Base-by-base conservation (phyloP, 208 protist genomes). In the Wallacemonas sp. region DNA sequence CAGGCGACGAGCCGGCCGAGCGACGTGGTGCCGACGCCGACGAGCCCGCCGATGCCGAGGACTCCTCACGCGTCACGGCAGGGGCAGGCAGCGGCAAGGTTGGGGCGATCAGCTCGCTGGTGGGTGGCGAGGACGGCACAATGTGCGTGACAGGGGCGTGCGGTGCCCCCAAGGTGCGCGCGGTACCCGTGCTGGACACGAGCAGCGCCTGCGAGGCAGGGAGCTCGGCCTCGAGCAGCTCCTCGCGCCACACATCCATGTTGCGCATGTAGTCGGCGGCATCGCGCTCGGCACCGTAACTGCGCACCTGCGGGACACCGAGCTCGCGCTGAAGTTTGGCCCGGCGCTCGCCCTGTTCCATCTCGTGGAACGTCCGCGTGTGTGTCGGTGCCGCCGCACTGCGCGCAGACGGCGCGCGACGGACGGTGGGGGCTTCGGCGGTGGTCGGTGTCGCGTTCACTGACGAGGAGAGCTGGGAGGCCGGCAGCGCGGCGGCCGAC, bases 271-370 rank as follows among this genome's bases (percentile, higher is more conserved):
- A 83, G 18, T 73, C 46, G 12, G 44, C 61, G 48, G 69, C 74
- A 54, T 83, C 77, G 10, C 48, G 54, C 52, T 82, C 72, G 5
- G 69, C 57, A 2, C 72, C 73, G 50, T 68, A 83, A 57, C 73
- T 69, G 36, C 59, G 67, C 59, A 83, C 67, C 0, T 22, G 7
- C 1, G 57, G 49, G 23, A 79, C 73, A 8, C 77, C 71, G 2
- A 79, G 57, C 20, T 67, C 29, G 7, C 54, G 59, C 67, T 61
- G 49, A 10, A 79, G 64, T 38, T 72, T 61, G 1, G 33, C 38
- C 3, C 46, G 36, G 1, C 73, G 77, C 36, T 70, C 72, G n/a
- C 55, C 48, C 39, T 75, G 65, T 50, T 64, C 70, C 3, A 71
- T 64, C 50, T 73, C 59, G 45, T 72, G 62, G 4, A 83, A 63